A percentile compares a stretch with the other conserved stretches of the same genome.
Conservation (phyloP, 1,284 basidiomycete species). For the Blastosporella zonata region DNA sequence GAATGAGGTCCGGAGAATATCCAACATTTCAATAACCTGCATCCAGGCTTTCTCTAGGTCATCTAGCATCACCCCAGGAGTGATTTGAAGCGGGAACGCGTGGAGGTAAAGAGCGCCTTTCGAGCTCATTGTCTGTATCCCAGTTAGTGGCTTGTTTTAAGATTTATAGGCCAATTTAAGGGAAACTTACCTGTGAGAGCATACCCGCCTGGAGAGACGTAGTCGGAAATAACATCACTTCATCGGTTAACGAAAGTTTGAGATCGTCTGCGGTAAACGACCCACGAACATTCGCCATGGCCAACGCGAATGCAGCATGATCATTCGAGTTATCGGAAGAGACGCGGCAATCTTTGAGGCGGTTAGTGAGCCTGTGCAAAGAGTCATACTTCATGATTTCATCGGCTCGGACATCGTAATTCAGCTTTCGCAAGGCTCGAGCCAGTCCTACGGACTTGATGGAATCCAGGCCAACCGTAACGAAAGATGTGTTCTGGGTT, state of each 20-base stretch:
- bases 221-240: conserved; percentile 36
- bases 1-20: conserved; percentile 47
- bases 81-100: conserved; percentile 39
- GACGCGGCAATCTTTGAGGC: neutral
- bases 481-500: conserved; percentile 34
- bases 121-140: conserved; percentile 41
- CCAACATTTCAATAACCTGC: conserved; percentile 28
- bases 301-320: neutral
- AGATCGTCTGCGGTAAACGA: conserved; percentile 17
- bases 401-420: conserved; percentile 20
- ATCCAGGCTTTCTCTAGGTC: conserved; percentile 37
- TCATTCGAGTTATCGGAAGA: neutral
- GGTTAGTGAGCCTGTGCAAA: conserved; percentile 7
- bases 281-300: conserved; percentile 4
- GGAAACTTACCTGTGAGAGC: conserved; percentile 44
- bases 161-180: no score
- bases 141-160: neutral
- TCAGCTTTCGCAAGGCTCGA: conserved; percentile 23
- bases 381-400: conserved; percentile 17
- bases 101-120: conserved; percentile 45
- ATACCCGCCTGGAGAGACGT: conserved; percentile 48
- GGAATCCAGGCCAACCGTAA: conserved; percentile 48
- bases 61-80: conserved; percentile 25
- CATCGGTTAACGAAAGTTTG: conserved; percentile 31
- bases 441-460: conserved; percentile 46